Evolutionary conservation across 2,329 filamentous ascomycete genomes (phyloP).

Genomic region (Pezicula rhizophila): DNA sequence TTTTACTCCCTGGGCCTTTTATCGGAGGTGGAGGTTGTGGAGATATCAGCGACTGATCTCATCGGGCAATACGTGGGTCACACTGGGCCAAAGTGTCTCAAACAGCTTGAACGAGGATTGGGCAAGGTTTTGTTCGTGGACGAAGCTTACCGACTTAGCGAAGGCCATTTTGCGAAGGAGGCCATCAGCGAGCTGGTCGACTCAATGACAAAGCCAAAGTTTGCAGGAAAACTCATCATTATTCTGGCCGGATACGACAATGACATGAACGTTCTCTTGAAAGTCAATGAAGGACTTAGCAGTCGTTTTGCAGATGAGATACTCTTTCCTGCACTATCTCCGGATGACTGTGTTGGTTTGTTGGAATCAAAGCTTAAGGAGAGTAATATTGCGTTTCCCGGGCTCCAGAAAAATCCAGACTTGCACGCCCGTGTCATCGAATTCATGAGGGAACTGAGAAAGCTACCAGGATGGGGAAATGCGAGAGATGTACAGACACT

Average conservation of each 20-base stretch:
- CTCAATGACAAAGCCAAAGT: constrained; percentile 39
- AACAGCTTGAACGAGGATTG: constrained; percentile 45
- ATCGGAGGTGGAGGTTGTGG: constrained; percentile 50
- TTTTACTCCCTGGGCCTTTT: constrained; percentile 72
- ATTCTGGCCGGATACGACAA: constrained; percentile 52
- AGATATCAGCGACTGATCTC: constrained; percentile 63
- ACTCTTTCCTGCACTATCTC: constrained; percentile 32
- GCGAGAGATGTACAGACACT: constrained; percentile 45
- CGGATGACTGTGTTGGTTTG: constrained; percentile 31
- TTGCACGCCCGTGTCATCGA: constrained; percentile 9
- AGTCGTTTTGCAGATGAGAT: constrained; percentile 49
- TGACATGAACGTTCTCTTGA: constrained; percentile 47
- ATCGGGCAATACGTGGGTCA: constrained; percentile 65
- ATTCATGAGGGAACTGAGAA: constrained; percentile 31
- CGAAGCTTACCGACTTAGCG: constrained; percentile 49
- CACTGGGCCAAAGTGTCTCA: constrained; percentile 59
- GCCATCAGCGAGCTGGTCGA: constrained; percentile 65
- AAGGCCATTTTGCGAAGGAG: constrained; percentile 50
- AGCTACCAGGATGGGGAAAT: constrained; percentile 42
- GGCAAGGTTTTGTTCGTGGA: constrained; percentile 54
- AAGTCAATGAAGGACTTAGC: constrained; percentile 44
- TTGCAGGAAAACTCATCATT: constrained; percentile 42
- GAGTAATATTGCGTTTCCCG: constrained; percentile 20
- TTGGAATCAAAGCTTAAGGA: constrained; percentile 30
- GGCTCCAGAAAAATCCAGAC: constrained; percentile 21